Conservation (phyloP, 2,329 filamentous ascomycete genomes). For the Zymoseptoria crescenta region DNA sequence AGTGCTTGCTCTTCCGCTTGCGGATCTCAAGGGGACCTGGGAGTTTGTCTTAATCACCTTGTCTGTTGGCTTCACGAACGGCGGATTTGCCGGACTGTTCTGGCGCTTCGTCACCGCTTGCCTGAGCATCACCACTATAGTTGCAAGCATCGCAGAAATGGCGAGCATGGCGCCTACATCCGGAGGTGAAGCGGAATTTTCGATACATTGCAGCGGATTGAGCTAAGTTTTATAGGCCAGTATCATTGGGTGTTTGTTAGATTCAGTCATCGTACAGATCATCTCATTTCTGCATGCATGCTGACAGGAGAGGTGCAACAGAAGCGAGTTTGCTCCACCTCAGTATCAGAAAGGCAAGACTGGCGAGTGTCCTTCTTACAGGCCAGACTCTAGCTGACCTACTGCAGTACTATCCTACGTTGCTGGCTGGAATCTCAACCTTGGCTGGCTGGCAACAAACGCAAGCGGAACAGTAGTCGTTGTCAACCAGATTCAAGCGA, state of each 20-base stretch:
- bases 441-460: constrained; percentile 7
- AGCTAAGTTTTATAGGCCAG: not conserved
- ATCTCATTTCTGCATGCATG: too few species aligned
- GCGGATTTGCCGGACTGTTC: constrained; percentile 15
- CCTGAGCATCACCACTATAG: constrained; percentile 15
- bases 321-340: constrained; percentile 23
- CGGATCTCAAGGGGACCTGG: constrained; percentile 15
- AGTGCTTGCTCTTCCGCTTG: not conserved
- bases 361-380: too few species aligned
- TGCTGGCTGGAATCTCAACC: constrained; percentile 14
- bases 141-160: constrained; percentile 24
- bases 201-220: too few species aligned
- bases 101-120: constrained; percentile 15
- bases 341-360: constrained; percentile 8
- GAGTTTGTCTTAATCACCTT: constrained; percentile 16
- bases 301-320: too few species aligned
- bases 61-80: constrained; percentile 15
- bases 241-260: not conserved
- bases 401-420: constrained; percentile 10
- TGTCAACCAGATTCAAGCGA: constrained; percentile 7
- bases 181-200: too few species aligned
- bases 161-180: constrained; percentile 26
- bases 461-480: constrained; percentile 2
- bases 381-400: too few species aligned
- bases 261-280: too few species aligned